Base-by-base conservation (phyloP, 2,329 filamentous ascomycete genomes). In the Emergomyces pasteurianus region DNA sequence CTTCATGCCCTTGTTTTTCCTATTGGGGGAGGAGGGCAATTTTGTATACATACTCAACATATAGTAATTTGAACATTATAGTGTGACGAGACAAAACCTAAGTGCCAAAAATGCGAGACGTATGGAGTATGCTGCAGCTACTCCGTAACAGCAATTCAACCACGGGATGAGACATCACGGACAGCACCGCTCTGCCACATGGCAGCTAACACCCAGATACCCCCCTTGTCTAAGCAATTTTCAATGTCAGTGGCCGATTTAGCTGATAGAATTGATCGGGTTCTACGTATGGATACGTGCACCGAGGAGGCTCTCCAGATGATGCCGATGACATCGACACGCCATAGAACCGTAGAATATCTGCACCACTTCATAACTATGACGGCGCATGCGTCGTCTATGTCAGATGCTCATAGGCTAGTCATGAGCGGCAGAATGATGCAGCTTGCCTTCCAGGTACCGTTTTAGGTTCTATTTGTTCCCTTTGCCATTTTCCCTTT, bases 41-140 rank as follows among this genome's bases (percentile, higher is more conserved):
- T 16, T 28, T 18, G 21, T 9, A 26, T 43, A 3, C 26, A 16
- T n/a, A n/a, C n/a, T n/a, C n/a, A 38, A 23, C 14, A 28, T 23
- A 14, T 34, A 18, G 2, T 60, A 31, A 49, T 36, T 52, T 12
- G 3, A 18, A 12, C 12, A 6, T 46, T 36, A 2, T 55, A 74
- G 72, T 74, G 72, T 42, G 71, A 74, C 59, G 72, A 74, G 64
- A 65, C 66, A 1, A 72, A 70, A 59, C 71, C 71, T 3, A 59
- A 65, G 50, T 74, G 72, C 53, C 50, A 67, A n/a, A 70, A 66
- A 57, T 73, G 71, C 60, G 63, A 69, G 42, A 69, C 69, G 54
- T 66, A 71, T 60, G 66, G 67, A 1, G 60, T 71, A 40, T 64
- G 68, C 18, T 74, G 72, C 58, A 66, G 66, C 46, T 74, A 73